Conservation (phyloP, 306 rosid species). For the Ormosia emarginata region DNA sequence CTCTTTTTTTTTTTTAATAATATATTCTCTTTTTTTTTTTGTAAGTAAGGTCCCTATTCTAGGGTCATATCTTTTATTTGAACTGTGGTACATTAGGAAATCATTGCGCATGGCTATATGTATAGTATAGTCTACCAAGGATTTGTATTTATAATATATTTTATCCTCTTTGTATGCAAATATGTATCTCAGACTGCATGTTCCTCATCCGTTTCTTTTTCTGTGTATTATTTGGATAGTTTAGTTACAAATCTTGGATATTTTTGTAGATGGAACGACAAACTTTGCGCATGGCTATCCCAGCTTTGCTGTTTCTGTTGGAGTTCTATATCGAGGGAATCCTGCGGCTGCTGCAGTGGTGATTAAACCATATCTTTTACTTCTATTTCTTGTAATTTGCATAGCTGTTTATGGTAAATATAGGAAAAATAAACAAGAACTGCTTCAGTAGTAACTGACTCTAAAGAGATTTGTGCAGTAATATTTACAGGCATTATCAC, state of each 20-base stretch:
- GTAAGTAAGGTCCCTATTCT: neutral
- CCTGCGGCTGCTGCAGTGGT: conserved; percentile 98
- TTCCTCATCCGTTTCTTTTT: neutral
- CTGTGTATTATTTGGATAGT: conserved; percentile 4
- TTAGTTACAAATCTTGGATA: conserved; percentile 29
- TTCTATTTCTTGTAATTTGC: neutral
- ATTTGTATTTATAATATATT: neutral
- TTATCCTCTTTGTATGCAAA: neutral
- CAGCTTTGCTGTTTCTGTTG: conserved; percentile 91
- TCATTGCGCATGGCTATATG: neutral
- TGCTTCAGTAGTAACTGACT: neutral
- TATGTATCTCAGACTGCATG: neutral
- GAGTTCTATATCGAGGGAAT: conserved; percentile 81
- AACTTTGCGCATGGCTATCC: conserved; percentile 96
- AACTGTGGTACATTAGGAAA: neutral
- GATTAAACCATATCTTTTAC: conserved; percentile 14
- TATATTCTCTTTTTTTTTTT: neutral
- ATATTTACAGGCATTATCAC: too few species aligned
- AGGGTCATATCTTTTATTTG: neutral
- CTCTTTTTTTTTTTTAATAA: neutral
- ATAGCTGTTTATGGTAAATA: neutral
- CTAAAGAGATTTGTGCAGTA: neutral
- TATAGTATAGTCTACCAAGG: neutral
- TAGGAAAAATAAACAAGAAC: neutral
- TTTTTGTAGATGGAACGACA: conserved; percentile 82